Base-by-base conservation (phyloP, 768 basidiomycete species). In the Boletales sp. region DNA sequence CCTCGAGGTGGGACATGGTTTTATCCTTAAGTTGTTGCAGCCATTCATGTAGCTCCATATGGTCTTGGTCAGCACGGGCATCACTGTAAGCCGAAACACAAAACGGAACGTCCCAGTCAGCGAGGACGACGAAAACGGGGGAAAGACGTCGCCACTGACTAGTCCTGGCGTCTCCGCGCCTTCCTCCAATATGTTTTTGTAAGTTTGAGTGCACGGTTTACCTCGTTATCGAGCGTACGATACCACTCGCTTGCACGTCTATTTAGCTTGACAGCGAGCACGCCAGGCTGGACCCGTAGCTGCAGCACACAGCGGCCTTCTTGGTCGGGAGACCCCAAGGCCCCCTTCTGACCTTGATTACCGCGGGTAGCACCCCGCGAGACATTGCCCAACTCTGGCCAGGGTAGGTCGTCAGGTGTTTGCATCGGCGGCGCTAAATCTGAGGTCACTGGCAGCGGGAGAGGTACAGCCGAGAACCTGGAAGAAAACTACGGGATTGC, bases 31-130 rank as follows among this genome's bases (percentile, higher is more conserved):
- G 74, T 65, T 90, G 88, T 59, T 90, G 88, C 2, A 90, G 71
- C 88, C 88, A 90, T 63, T 90, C 88, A 59, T 90, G 88, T 18
- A 90, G 71, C 63, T 90, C 88, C 87, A 90, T 90, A 61, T 90
- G 88, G 63, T 90, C 88, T 64, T 89, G 88, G 72, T 90, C 88
- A 2, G 88, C 88, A 43, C 84, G 81, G 44, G 86, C 82, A 63
- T 90, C 86, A 48, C 67, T 68, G 50, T 50, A 9, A 8, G 38
- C 36, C 32, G 28, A 48, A 41, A 38, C 35, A 46, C 25, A 12
- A 40, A 35, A 30, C 9, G 33, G 32, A 21, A 19, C 30, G 43
- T 49, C 25, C 48, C 49, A 31, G 54, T 57, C 51, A 55, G 46
- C 30, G 38, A 39, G 41, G 42, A 36, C 36, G 34, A 35, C 25